A percentile compares a stretch with the other conserved stretches of the same genome.
Evolutionary conservation across 192 early-diverging fungal species (phyloP).

Genomic region (Coemansia sp.): DNA sequence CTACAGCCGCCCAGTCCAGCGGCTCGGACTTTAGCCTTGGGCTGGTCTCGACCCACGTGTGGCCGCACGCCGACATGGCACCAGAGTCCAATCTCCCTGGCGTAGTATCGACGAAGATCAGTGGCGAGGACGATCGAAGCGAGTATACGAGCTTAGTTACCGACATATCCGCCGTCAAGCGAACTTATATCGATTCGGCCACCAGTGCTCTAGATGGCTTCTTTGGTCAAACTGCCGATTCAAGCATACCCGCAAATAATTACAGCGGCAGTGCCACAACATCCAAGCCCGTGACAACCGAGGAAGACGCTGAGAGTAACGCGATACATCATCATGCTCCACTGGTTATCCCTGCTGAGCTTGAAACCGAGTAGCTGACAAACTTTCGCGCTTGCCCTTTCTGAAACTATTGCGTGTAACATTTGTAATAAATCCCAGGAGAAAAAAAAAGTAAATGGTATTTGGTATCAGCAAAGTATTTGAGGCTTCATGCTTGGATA

Average conservation of each 20-base stretch:
- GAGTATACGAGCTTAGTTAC: constrained; percentile 43
- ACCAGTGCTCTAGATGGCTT: constrained; percentile 6
- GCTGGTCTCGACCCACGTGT: constrained; percentile 25
- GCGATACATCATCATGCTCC: neutral
- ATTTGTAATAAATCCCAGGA: neutral
- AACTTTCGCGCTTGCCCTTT: neutral
- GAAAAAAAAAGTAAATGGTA: neutral
- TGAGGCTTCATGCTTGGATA: constrained; percentile 27
- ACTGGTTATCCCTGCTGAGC: neutral
- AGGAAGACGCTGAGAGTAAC: neutral
- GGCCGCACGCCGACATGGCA: constrained; percentile 34
- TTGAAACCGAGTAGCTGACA: neutral
- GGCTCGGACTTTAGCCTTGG: constrained; percentile 34
- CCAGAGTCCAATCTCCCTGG: constrained; percentile 34
- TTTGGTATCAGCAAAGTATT: neutral
- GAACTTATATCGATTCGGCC: constrained; percentile 10
- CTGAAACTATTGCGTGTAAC: constrained; percentile 6
- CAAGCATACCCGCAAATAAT: neutral
- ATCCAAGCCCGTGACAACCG: neutral
- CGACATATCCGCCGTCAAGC: constrained; percentile 43
- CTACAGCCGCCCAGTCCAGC: constrained; percentile 16
- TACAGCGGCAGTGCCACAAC: neutral
- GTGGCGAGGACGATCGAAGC: constrained; percentile 37
- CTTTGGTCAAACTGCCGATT: constrained; percentile 9
- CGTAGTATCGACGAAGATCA: constrained; percentile 31